Evolutionary conservation across 2,329 filamentous ascomycete genomes (phyloP).

Genomic region (Macrophomina tecta): DNA sequence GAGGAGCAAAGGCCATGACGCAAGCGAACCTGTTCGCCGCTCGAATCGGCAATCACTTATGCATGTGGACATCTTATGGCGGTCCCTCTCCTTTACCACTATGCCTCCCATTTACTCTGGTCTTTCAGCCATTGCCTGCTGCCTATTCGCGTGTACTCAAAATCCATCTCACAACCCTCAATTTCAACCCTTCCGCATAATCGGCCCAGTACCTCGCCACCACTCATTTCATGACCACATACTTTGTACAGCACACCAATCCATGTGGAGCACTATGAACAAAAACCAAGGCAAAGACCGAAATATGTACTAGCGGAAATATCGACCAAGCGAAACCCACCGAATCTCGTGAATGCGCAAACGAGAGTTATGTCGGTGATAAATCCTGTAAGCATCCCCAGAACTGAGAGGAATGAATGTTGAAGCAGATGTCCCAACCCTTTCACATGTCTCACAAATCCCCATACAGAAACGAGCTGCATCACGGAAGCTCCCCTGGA

Average conservation of each 20-base stretch:
- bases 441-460: not conserved
- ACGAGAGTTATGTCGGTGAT: not conserved
- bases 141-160: too few species aligned
- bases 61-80: not conserved
- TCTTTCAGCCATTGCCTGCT: not conserved
- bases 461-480: not conserved
- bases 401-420: not conserved
- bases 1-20: slow-evolving; percentile 21
- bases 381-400: not conserved
- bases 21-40: slow-evolving; percentile 20
- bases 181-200: too few species aligned
- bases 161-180: not conserved
- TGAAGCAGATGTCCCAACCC: not conserved
- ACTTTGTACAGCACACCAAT: not conserved
- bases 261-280: not conserved
- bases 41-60: not conserved
- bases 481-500: not conserved
- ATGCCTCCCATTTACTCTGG: not conserved
- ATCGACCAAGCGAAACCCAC: not conserved
- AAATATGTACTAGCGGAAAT: slow-evolving; percentile 9
- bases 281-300: not conserved
- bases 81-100: too few species aligned
- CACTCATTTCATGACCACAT: not conserved
- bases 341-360: not conserved
- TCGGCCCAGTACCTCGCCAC: too few species aligned